Evolutionary conservation across 176 grass and related monocot species (phyloP).

Genomic region (Carex cristatella): DNA sequence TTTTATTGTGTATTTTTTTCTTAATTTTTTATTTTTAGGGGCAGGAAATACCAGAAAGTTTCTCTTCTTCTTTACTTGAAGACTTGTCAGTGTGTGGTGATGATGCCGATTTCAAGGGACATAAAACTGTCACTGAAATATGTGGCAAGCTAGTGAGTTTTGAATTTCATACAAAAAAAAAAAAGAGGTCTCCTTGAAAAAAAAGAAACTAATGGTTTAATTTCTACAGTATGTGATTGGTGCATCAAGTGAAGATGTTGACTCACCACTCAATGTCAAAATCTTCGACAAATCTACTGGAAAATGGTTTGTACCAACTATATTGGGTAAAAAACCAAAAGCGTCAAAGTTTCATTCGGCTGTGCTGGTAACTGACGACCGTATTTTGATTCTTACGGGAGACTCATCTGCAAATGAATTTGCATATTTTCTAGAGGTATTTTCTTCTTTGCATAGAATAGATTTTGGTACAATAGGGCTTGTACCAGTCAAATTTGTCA

Average conservation of each 20-base stretch:
- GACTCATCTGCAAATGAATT: conserved; percentile 60
- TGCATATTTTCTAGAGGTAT: conserved; percentile 91
- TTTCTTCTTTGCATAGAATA: neutral
- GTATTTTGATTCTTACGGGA: conserved; percentile 70
- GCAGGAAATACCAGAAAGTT: conserved; percentile 28
- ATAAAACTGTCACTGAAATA: conserved; percentile 21
- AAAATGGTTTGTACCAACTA: conserved; percentile 54
- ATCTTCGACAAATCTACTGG: conserved; percentile 65
- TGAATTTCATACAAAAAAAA: neutral
- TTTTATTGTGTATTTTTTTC: neutral
- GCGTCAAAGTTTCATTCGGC: conserved; percentile 34
- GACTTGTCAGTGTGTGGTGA: neutral
- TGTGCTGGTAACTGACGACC: conserved; percentile 43
- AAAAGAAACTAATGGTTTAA: neutral
- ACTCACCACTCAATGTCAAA: conserved; percentile 39
- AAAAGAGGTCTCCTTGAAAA: neutral
- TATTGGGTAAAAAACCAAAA: conserved; percentile 53
- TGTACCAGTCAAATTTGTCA: neutral
- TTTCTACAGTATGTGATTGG: conserved; percentile 72
- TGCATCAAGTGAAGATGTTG: conserved; percentile 38
- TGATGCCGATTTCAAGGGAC: conserved; percentile 16
- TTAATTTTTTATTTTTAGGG: conserved; percentile 16
- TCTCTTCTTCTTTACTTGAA: conserved; percentile 3
- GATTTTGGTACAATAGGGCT: neutral
- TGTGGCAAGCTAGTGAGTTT: conserved; percentile 15